A percentile compares a stretch with the other conserved stretches of the same genome.
These are phyloP conservation scores for Sphaerulina populicola DNA, from an alignment of 2,329 filamentous ascomycete genomes.

Conservation along the genomic window DNA sequence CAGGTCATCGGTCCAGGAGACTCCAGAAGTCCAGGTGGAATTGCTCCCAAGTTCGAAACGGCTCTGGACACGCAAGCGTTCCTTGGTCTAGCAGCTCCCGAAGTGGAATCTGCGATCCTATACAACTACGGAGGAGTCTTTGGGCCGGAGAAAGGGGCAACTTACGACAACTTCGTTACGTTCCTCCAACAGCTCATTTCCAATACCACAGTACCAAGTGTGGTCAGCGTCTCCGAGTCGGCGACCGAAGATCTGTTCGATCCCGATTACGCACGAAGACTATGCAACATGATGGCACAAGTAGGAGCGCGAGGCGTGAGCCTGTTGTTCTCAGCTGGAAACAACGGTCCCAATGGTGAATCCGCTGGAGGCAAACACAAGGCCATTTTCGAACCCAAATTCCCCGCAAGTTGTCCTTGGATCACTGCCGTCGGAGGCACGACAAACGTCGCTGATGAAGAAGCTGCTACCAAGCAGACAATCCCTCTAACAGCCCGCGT, in stretches of 20 bases:
- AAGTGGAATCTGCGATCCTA: constrained; percentile 16
- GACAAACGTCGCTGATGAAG: constrained; percentile 20
- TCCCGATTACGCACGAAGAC: constrained; percentile 47
- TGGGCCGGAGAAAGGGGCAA: constrained; percentile 15
- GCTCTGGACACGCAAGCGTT: constrained; percentile 20
- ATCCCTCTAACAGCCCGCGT: constrained; percentile 12
- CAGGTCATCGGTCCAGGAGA: constrained; percentile 19
- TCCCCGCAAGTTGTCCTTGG: constrained; percentile 42
- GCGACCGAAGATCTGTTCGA: constrained; percentile 19
- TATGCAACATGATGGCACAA: constrained; percentile 57
- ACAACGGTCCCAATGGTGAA: constrained; percentile 40
- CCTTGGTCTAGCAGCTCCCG: constrained; percentile 20
- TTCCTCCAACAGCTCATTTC: constrained; percentile 23
- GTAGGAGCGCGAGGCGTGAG: constrained; percentile 57
- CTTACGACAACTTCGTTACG: constrained; percentile 22
- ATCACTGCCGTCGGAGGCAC: constrained; percentile 40
- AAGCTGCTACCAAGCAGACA: constrained; percentile 20
- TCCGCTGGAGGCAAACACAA: constrained; percentile 34
- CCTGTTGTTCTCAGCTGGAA: constrained; percentile 54
- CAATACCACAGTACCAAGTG: constrained; percentile 21
- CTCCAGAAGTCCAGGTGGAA: constrained; percentile 10
- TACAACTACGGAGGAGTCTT: constrained; percentile 26
- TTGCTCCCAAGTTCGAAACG: constrained; percentile 22
- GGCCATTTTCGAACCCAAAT: constrained; percentile 39
- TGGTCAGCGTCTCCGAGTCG: constrained; percentile 21